Conservation (phyloP, 164 flowering plant species). For the Sedum album region DNA sequence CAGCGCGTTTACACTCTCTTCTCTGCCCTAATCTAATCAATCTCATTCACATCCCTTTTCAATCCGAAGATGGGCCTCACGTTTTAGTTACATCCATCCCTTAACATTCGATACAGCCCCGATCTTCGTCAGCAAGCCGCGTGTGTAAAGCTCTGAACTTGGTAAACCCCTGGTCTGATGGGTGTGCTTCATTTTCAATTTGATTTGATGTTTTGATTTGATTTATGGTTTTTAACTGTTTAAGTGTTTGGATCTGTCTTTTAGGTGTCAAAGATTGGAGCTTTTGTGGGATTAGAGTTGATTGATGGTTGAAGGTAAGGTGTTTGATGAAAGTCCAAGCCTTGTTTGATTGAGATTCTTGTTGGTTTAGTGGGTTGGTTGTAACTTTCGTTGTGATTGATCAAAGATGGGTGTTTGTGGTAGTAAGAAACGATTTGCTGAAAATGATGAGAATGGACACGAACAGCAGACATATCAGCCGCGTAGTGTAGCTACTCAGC, state of each 20-base stretch:
- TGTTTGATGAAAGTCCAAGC: conserved; percentile 1
- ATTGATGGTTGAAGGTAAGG: not conserved
- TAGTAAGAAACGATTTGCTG: conserved; percentile 3
- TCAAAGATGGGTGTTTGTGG: not conserved
- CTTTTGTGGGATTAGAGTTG: not conserved
- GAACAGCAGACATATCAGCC: not conserved
- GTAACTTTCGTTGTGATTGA: not conserved
- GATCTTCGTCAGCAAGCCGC: not conserved
- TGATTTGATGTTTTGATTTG: not conserved
- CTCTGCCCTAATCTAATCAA: not conserved
- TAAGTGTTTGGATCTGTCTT: not conserved
- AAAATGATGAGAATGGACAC: not conserved
- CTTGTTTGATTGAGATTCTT: not conserved
- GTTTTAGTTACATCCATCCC: not conserved
- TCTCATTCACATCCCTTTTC: not conserved
- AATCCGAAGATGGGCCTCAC: not conserved
- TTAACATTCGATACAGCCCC: not conserved
- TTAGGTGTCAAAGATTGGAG: not conserved
- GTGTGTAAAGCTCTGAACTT: not conserved
- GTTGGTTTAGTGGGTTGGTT: not conserved
- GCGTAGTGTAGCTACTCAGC: conserved; percentile 2
- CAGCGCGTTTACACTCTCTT: too few relatives aligned
- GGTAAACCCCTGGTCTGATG: not conserved
- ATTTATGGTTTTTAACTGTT: not conserved
- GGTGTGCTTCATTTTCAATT: too few relatives aligned